Evolutionary conservation across 805 yeast genomes (phyloP), one percentile per base, ranked within the genome.

Genomic region (Metschnikowia lochheadii): DNA sequence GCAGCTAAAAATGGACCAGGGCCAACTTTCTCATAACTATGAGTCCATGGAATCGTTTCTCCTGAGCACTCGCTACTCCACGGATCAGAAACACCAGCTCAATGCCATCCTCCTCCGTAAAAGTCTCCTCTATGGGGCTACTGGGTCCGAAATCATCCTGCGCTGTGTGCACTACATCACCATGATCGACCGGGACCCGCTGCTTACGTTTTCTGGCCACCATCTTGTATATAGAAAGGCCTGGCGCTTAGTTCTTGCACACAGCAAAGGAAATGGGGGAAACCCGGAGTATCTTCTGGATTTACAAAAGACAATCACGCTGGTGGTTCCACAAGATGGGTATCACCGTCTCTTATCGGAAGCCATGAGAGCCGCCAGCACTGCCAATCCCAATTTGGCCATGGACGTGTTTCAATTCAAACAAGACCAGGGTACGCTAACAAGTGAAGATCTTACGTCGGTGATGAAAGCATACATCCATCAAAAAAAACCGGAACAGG

Each of bases 381-480:
- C n/a, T 15, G 4, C 21, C 13, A 17, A 10, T 3, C 46, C 40
- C 15, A 34, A 44, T 15, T 23, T 44, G 46, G 21, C 35, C 10
- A 35, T 44, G 6, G 34, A 15, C 5, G 23, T 17, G 11, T 44
- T 44, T 13, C 23, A 44, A 2, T 44, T 23, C 40, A 44, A 44
- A 13, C 23, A 44, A 33, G 33, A 14, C 23, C 39, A 35, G 5
- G 13, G 26, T 13, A 26, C 13, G 13, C 40, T 23, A 17, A 56
- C 48, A 20, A 34, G 48, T 17, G 47, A 42, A 1, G 77, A 72
- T 53, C 61, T 73, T 49, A 62, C 62, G 14, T 49, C 55, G 20
- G 60, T 62, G 15, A 73, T 73, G 76, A 44, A 31, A 13, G 68
- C 76, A 5, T 57, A 60, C 34, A 56, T 55, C 33, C 33, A 53